Evolutionary conservation across 306 rosid species (phyloP).

Genomic region (Quercus berberidifolia): DNA sequence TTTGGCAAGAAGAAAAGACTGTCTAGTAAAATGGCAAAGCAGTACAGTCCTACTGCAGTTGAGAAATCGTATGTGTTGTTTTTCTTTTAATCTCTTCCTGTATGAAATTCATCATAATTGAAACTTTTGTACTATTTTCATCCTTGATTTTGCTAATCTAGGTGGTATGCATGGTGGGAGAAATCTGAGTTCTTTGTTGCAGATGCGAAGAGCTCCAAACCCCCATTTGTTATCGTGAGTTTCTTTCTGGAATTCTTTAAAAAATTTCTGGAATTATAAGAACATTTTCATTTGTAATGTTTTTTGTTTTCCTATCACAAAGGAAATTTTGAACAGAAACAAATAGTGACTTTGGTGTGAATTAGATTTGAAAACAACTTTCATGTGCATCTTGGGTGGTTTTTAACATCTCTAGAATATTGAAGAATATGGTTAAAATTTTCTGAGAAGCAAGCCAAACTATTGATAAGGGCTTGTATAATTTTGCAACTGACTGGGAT

Average conservation of each 20-base stretch:
- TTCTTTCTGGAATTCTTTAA: constrained; percentile 13
- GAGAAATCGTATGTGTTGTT: constrained; percentile 72
- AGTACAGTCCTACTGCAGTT: constrained; percentile 67
- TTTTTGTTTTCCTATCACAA: neutral
- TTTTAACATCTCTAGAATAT: neutral
- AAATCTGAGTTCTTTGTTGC: constrained; percentile 67
- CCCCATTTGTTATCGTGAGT: constrained; percentile 83
- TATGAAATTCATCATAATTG: neutral
- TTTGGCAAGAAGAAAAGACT: constrained; percentile 65
- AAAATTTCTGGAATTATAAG: no score
- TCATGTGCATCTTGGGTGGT: no score
- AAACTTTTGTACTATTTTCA: neutral
- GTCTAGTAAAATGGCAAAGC: constrained; percentile 77
- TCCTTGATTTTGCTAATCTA: constrained; percentile 28
- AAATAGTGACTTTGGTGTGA: no score
- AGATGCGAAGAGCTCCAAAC: constrained; percentile 78
- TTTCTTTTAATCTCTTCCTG: neutral
- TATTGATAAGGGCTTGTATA: neutral
- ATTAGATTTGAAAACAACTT: no score
- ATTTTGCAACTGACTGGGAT: neutral
- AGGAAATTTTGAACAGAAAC: neutral
- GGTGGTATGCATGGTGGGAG: constrained; percentile 99
- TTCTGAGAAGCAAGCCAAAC: neutral
- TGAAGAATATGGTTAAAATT: neutral
- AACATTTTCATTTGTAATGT: neutral